Evolutionary conservation across 129 eudicot species (phyloP), one percentile per base, ranked within the genome.

Genomic region (Pulicaria dysenterica): DNA sequence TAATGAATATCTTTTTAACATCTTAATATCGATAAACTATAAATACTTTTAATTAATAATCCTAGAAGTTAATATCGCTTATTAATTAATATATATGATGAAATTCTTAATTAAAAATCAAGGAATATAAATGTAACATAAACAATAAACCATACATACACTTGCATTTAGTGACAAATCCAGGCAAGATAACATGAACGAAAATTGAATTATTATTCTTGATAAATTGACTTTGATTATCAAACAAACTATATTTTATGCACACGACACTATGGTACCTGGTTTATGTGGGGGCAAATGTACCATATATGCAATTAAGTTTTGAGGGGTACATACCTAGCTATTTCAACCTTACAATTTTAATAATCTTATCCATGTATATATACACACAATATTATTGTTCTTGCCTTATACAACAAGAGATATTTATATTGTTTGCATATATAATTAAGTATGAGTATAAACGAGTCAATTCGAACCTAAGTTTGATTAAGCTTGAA

Each of bases 331-430:
- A 58, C 5, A 60, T 6, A 36, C 14, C 31, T 24, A 24, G 31
- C 38, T 61, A 37, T 68, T 37, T 68, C 60, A 49, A 68, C 73
- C 73, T 68, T 45, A 68, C 73, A 68, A 49, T 68, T 68, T n/a
- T 14, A 49, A 37, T 37, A 7, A 67, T 68, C 60, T 68, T 68
- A 68, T 68, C 73, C 72, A 24, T 2, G 2, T 24, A 24, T 24
- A 24, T 24, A 24, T 24, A 24, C 31, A 24, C 31, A 24, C 31
- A 24, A 24, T 1, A 24, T 24, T 24, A 24, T 24, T 2, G 2
- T 24, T 24, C 31, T 0, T 24, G 31, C 31, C 31, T 24, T 24
- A 24, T 24, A 24, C 31, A 24, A 24, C 2, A 24, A 24, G 2
- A 24, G 31, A 24, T 24, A 24, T 24, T 24, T 24, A n/a, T 24